Conservation (phyloP, 2,329 filamentous ascomycete species). For the Ilyonectria destructans region DNA sequence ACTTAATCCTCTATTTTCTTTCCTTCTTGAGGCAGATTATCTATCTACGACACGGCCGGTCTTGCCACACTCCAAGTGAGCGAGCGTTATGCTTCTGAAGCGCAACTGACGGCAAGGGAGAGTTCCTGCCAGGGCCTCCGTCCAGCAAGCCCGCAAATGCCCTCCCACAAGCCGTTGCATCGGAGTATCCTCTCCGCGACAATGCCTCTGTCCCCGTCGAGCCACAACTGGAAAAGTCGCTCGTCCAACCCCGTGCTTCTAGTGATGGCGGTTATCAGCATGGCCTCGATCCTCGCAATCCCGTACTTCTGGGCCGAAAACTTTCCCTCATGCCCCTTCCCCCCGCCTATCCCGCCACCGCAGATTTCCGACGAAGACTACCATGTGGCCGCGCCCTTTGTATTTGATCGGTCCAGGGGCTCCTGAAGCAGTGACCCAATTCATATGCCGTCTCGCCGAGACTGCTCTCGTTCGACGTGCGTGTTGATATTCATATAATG, state of each 20-base stretch:
- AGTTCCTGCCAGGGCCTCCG: neutral
- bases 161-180: neutral
- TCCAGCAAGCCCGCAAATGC: neutral
- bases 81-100: slow-evolving; percentile 6
- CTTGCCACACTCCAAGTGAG: too few relatives aligned
- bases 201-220: neutral
- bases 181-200: neutral
- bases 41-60: too few relatives aligned
- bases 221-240: neutral
- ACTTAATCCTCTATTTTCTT: too few relatives aligned
- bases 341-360: neutral
- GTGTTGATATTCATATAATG: too few relatives aligned
- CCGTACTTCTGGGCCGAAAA: neutral
- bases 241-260: neutral
- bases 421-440: neutral
- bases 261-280: neutral
- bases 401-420: neutral
- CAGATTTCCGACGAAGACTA: neutral
- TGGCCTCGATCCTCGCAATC: neutral
- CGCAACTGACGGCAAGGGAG: neutral
- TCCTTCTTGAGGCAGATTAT: too few relatives aligned
- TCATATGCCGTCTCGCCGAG: too few relatives aligned
- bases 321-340: neutral
- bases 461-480: too few relatives aligned
- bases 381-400: neutral